phyloP scores from a whole-genome alignment of 2,329 filamentous ascomycete species.

The Xylariaceae sp. region DNA sequence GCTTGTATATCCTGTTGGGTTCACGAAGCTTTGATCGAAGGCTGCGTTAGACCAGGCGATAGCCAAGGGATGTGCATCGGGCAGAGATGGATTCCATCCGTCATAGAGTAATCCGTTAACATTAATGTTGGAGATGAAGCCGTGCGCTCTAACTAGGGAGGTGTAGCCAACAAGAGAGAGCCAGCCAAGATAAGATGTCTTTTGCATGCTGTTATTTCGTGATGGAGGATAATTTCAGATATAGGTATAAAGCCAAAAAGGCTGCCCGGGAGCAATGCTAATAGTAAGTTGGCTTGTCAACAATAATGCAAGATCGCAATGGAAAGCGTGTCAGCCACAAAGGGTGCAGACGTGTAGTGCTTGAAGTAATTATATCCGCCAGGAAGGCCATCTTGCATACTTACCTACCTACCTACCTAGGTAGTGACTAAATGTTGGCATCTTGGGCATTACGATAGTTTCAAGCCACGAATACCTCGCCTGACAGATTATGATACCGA shows the following conservation, averaged over 20 bases:
- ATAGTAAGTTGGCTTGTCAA: neutral
- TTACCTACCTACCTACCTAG: too few relatives aligned
- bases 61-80: constrained; percentile 17
- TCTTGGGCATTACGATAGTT: neutral
- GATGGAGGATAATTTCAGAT: neutral
- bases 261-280: neutral
- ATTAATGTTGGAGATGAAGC: constrained; percentile 28
- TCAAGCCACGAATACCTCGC: neutral
- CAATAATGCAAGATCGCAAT: neutral
- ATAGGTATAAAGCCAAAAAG: neutral
- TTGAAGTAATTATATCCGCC: neutral
- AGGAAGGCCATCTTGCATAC: neutral
- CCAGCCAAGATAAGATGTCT: neutral
- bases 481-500: neutral
- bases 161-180: constrained; percentile 8
- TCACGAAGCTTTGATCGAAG: constrained; percentile 40
- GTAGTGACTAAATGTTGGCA: neutral
- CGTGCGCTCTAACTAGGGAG: constrained; percentile 18
- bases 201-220: constrained; percentile 9
- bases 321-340: neutral
- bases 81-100: constrained; percentile 24
- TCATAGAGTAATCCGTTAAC: constrained; percentile 25
- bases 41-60: constrained; percentile 31
- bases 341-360: neutral
- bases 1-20: constrained; percentile 31